Percentiles rank a stretch among this genome's conserved stretches.
phyloP scores from a whole-genome alignment of 805 yeast genomes.

The Kurtzmaniella cleridarum region DNA sequence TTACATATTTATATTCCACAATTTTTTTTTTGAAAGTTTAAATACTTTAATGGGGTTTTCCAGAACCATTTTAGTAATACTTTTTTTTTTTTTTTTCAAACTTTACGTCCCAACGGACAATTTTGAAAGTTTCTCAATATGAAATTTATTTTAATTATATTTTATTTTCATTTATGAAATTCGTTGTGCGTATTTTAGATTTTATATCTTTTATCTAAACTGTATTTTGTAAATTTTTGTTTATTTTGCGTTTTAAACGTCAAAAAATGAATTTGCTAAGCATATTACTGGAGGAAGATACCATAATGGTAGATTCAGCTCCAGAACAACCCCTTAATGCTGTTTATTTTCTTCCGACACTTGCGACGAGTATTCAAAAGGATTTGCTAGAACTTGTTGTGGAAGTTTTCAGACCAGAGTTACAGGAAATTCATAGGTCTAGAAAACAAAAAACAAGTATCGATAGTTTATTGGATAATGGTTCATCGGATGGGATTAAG shows the following conservation, averaged over 20 bases:
- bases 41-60: no score
- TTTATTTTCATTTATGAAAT: no score
- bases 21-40: no score
- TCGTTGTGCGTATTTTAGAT: no score
- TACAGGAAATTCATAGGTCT: constrained; percentile 17
- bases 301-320: background rate
- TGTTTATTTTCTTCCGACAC: constrained; percentile 31
- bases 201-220: no score
- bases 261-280: constrained; percentile 2
- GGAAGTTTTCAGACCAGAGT: constrained; percentile 22
- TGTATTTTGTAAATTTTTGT: no score
- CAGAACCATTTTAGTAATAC: no score
- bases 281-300: constrained; percentile 2
- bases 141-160: no score
- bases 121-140: no score
- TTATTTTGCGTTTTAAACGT: background rate
- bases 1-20: no score
- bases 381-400: constrained; percentile 29
- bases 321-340: constrained; percentile 16
- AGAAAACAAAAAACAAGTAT: constrained; percentile 28
- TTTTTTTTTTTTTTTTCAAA: no score
- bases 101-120: no score
- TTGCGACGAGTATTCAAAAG: constrained; percentile 26
- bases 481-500: constrained; percentile 1
- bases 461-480: constrained; percentile 27